A percentile compares a stretch with the other conserved stretches of the same genome.
These are phyloP conservation scores for Didymella lethalis DNA, from an alignment of 2,329 filamentous ascomycete species.

Conservation along the genomic window DNA sequence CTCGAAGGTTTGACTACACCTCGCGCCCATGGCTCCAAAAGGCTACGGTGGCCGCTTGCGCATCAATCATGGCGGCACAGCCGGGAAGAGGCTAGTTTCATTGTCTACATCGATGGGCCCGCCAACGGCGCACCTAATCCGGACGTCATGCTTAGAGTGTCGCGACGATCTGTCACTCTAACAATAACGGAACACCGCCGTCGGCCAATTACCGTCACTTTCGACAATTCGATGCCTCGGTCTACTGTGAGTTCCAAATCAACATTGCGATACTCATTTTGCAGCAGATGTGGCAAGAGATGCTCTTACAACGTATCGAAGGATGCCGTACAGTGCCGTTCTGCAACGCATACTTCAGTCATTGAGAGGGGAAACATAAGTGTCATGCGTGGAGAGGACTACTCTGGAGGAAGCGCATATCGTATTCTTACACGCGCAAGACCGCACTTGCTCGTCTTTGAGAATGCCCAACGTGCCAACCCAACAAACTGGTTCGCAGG, in stretches of 20 bases:
- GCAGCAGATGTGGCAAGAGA: neutral
- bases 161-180: conserved; percentile 1
- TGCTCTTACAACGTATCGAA: neutral
- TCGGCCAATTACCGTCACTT: conserved; percentile 4
- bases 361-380: neutral
- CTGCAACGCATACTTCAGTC: neutral
- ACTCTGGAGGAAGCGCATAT: neutral
- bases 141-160: neutral
- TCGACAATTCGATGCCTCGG: conserved; percentile 9
- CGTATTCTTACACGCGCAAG: neutral
- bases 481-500: conserved; percentile 3
- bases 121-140: conserved; percentile 1
- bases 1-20: neutral
- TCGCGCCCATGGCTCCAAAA: conserved; percentile 15
- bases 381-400: neutral
- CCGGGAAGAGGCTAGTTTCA: neutral
- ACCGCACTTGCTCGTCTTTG: neutral
- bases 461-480: neutral
- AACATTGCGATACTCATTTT: neutral
- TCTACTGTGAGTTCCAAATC: neutral
- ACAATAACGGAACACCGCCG: neutral
- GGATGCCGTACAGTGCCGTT: neutral
- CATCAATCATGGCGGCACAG: neutral
- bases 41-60: neutral
- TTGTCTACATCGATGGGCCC: neutral